Evolutionary conservation across 495 filamentous ascomycete species (phyloP).

Genomic region (Aspergillus sclerotiicarbonarius): DNA sequence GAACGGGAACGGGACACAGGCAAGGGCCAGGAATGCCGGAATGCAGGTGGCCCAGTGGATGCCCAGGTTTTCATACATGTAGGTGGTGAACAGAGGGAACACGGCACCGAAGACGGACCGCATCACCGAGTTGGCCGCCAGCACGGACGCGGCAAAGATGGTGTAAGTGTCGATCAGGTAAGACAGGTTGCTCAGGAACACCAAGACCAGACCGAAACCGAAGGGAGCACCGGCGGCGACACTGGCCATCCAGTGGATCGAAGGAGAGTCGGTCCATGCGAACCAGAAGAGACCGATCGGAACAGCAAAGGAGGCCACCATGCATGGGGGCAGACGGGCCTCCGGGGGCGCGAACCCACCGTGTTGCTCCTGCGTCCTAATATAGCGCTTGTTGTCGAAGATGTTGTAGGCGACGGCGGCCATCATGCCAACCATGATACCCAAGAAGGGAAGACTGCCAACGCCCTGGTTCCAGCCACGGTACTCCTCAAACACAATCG

Average conservation of each 20-base stretch:
- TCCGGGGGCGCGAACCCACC: constrained; percentile 48
- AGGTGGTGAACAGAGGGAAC: constrained; percentile 79
- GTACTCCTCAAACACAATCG: constrained; percentile 70
- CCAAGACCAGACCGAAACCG: constrained; percentile 70
- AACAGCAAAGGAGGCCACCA: constrained; percentile 42
- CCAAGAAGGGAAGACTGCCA: constrained; percentile 73
- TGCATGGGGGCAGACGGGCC: constrained; percentile 44
- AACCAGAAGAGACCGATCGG: constrained; percentile 62
- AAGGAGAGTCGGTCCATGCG: constrained; percentile 66
- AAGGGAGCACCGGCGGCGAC: constrained; percentile 68
- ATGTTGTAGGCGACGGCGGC: constrained; percentile 51
- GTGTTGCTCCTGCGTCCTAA: constrained; percentile 32
- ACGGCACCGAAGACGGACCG: constrained; percentile 71
- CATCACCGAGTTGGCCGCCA: constrained; percentile 75
- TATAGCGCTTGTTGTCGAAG: constrained; percentile 51
- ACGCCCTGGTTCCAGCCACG: constrained; percentile 74
- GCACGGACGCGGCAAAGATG: constrained; percentile 76
- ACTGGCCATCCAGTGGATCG: constrained; percentile 66
- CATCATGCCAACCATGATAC: constrained; percentile 82
- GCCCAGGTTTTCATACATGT: constrained; percentile 74
- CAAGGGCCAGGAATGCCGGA: constrained; percentile 73
- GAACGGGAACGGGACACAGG: constrained; percentile 76
- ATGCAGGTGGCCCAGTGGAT: constrained; percentile 79
- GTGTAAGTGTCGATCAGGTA: constrained; percentile 82
- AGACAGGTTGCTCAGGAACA: constrained; percentile 74